These are phyloP conservation scores for Pittosporum tobira DNA, from an alignment of 129 eudicot species.

Conservation along the genomic window DNA sequence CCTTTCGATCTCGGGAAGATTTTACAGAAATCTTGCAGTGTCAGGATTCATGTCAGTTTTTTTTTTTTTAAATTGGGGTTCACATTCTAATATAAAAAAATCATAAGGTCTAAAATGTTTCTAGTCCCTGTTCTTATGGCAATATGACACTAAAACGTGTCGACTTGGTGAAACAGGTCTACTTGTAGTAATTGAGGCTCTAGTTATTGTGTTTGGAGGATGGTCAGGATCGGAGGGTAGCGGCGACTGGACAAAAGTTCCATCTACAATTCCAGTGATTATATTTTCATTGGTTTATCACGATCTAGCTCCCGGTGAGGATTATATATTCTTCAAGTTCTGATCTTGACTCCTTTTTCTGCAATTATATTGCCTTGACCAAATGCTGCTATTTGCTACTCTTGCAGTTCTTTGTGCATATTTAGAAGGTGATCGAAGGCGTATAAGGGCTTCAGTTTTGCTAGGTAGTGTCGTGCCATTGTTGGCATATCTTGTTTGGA, in stretches of 20 bases:
- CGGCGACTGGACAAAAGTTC: slow-evolving; percentile 74
- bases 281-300: slow-evolving; percentile 88
- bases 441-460: slow-evolving; percentile 63
- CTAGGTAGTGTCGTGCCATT: slow-evolving; percentile 74
- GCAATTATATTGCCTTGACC: too few relatives aligned
- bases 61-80: too few relatives aligned
- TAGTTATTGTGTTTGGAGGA: slow-evolving; percentile 54
- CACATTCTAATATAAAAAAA: too few relatives aligned
- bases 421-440: slow-evolving; percentile 56
- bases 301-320: slow-evolving; percentile 69
- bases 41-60: too few relatives aligned
- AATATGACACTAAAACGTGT: not conserved
- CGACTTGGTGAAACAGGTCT: slow-evolving; percentile 40
- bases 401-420: slow-evolving; percentile 80
- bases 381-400: not conserved
- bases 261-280: slow-evolving; percentile 72
- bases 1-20: too few relatives aligned
- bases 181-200: slow-evolving; percentile 51
- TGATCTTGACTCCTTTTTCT: not conserved
- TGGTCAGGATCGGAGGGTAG: slow-evolving; percentile 53
- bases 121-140: too few relatives aligned
- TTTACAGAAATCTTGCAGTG: too few relatives aligned
- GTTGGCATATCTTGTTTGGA: slow-evolving; percentile 59
- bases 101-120: too few relatives aligned
- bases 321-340: not conserved